A percentile compares a stretch with the other conserved stretches of the same genome.
Evolutionary conservation across 768 basidiomycete genomes (phyloP).

Genomic region (Phylloporus sp.): DNA sequence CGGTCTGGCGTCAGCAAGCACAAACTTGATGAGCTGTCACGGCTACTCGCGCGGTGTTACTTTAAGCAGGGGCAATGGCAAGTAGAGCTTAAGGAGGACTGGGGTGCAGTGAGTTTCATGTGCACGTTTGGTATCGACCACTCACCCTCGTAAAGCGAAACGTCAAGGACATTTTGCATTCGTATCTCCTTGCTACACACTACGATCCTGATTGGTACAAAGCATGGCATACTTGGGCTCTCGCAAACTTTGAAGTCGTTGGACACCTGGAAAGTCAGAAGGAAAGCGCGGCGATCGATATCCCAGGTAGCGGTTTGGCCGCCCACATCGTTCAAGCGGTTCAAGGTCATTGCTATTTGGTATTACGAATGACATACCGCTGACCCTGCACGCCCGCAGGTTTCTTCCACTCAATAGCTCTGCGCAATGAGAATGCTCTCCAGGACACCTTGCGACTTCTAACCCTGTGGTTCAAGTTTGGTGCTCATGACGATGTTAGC

Average conservation of each 20-base stretch:
- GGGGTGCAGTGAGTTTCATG: constrained; percentile 59
- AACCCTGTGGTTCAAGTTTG: constrained; percentile 98
- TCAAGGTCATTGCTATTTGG: constrained; percentile 51
- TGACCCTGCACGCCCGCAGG: constrained; percentile 41
- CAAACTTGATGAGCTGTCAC: constrained; percentile 67
- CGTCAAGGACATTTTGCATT: constrained; percentile 75
- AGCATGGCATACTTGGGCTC: constrained; percentile 98
- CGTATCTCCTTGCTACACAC: constrained; percentile 83
- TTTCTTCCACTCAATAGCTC: constrained; percentile 92
- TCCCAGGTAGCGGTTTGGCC: constrained; percentile 61
- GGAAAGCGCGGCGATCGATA: constrained; percentile 51
- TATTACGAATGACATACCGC: constrained; percentile 2
- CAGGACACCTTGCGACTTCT: constrained; percentile 92
- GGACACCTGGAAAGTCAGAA: constrained; percentile 68
- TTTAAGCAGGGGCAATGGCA: constrained; percentile 98
- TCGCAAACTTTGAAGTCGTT: constrained; percentile 94
- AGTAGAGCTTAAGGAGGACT: constrained; percentile 70
- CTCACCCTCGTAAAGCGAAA: constrained; percentile 53
- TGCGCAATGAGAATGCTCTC: constrained; percentile 85
- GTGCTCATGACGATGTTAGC: constrained; percentile 84
- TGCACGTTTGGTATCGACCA: background rate
- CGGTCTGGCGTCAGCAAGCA: constrained; percentile 53
- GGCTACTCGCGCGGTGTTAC: constrained; percentile 93
- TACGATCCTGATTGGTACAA: constrained; percentile 98
- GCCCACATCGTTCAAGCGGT: constrained; percentile 89